Percentiles rank a stretch among this genome's conserved stretches.
phyloP scores from a whole-genome alignment of 2,329 filamentous ascomycete genomes.

The Curvularia sp. region DNA sequence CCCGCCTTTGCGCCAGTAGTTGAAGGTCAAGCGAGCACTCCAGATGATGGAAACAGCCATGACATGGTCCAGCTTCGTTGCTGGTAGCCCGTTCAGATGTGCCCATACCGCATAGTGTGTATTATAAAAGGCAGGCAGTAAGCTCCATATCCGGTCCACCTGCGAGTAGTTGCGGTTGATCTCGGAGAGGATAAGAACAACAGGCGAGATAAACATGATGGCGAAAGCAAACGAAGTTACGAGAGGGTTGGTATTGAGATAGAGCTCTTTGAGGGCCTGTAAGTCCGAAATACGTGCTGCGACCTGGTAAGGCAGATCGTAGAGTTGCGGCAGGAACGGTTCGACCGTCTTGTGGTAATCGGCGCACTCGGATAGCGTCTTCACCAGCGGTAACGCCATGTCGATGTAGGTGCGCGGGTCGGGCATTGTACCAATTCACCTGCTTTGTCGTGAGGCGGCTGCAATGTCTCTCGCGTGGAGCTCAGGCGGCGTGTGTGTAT shows the following conservation, averaged over 20 bases:
- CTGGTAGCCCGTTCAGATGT: constrained; percentile 73
- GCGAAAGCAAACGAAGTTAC: constrained; percentile 76
- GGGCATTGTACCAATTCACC: constrained; percentile 54
- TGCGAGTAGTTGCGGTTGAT: constrained; percentile 96
- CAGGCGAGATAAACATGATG: constrained; percentile 69
- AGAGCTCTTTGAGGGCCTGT: constrained; percentile 72
- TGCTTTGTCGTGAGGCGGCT: constrained; percentile 4
- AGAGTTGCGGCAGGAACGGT: constrained; percentile 75
- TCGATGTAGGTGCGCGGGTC: constrained; percentile 35
- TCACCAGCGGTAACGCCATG: constrained; percentile 71
- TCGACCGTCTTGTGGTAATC: constrained; percentile 77
- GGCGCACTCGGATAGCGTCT: constrained; percentile 74
- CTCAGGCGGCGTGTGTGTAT: constrained; percentile 7
- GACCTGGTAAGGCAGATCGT: constrained; percentile 53
- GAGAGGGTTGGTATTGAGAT: constrained; percentile 85
- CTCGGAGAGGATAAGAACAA: constrained; percentile 81
- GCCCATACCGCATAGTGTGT: constrained; percentile 86
- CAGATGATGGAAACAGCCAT: constrained; percentile 75
- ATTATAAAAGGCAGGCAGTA: constrained; percentile 87
- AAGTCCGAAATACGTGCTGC: constrained; percentile 66
- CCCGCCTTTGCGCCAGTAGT: constrained; percentile 95
- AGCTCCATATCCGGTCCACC: constrained; percentile 89
- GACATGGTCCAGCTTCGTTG: constrained; percentile 74
- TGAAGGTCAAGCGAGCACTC: constrained; percentile 92
- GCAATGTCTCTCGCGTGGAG: constrained; percentile 5